phyloP scores from a whole-genome alignment of 768 basidiomycete genomes.

The Punctularia strigosozonata region DNA sequence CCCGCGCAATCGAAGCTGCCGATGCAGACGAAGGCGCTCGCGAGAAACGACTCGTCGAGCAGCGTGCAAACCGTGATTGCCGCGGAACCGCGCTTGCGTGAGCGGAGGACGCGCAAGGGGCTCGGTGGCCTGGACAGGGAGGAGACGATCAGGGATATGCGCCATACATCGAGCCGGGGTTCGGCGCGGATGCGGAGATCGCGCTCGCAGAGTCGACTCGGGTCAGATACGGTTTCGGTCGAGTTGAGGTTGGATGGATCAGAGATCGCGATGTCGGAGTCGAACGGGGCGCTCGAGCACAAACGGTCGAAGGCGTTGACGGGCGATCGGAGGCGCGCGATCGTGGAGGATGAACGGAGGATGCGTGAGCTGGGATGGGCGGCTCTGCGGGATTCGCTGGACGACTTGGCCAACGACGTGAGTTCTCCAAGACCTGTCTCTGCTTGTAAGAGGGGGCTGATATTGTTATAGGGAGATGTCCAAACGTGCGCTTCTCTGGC shows the following conservation, averaged over 20 bases:
- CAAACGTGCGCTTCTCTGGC: conserved; percentile 72
- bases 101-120: conserved; percentile 12
- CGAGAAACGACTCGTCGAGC: conserved; percentile 44
- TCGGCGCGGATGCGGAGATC: conserved; percentile 3
- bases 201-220: conserved; percentile 6
- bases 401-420: conserved; percentile 55
- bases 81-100: conserved; percentile 27
- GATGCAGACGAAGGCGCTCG: conserved; percentile 14
- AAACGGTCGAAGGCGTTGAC: conserved; percentile 6
- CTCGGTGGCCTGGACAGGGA: conserved; percentile 7
- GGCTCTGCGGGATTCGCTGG: conserved; percentile 41
- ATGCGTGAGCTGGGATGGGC: conserved; percentile 46
- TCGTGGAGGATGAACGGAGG: conserved; percentile 36
- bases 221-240: conserved; percentile 12
- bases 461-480: conserved; percentile 48
- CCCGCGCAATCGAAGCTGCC: conserved; percentile 25
- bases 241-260: conserved; percentile 9
- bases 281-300: background rate
- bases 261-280: background rate
- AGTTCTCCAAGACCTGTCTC: conserved; percentile 1
- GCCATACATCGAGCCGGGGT: conserved; percentile 1
- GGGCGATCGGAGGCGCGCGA: conserved; percentile 8
- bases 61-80: conserved; percentile 66
- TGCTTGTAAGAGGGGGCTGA: conserved; percentile 5
- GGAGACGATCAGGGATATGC: conserved; percentile 10